A percentile compares a stretch with the other conserved stretches of the same genome.
phyloP scores from a whole-genome alignment of 2,329 filamentous ascomycete species.

The Fusarium paranaense region DNA sequence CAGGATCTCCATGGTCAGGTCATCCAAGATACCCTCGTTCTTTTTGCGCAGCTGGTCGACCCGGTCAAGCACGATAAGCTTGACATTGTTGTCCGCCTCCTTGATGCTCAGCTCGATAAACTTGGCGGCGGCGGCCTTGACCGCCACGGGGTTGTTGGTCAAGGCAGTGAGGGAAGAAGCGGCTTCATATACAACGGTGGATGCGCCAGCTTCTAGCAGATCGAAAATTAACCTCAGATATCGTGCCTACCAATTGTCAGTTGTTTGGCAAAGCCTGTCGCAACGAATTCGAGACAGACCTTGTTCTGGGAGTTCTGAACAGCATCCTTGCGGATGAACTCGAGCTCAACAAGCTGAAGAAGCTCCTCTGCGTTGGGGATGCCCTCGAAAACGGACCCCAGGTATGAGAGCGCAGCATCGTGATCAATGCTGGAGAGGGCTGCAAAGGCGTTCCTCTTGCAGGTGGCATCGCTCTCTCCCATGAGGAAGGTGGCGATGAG shows the following conservation, averaged over 20 bases:
- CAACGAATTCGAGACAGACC: slow-evolving; percentile 58
- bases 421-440: slow-evolving; percentile 92
- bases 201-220: slow-evolving; percentile 89
- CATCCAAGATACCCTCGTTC: slow-evolving; percentile 92
- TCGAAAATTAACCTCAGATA: slow-evolving; percentile 97
- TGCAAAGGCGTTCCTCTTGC: slow-evolving; percentile 97
- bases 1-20: slow-evolving; percentile 96
- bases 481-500: slow-evolving; percentile 91
- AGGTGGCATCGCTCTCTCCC: slow-evolving; percentile 91
- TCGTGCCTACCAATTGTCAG: slow-evolving; percentile 68
- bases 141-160: slow-evolving; percentile 95
- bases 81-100: slow-evolving; percentile 98
- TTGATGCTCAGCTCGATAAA: slow-evolving; percentile 98
- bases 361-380: slow-evolving; percentile 96
- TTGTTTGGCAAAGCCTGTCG: slow-evolving; percentile 40
- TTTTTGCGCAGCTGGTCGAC: slow-evolving; percentile 88
- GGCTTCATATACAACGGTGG: slow-evolving; percentile 97
- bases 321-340: slow-evolving; percentile 99
- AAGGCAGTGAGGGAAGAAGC: slow-evolving; percentile 93
- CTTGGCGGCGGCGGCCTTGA: slow-evolving; percentile 95
- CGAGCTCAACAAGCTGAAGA: slow-evolving; percentile 90
- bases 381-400: slow-evolving; percentile 90
- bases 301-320: slow-evolving; percentile 95
- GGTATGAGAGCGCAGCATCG: slow-evolving; percentile 88
- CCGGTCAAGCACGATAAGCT: slow-evolving; percentile 95